Conservation (phyloP, 2,329 filamentous ascomycete species). For the Chaetomium sp. region DNA sequence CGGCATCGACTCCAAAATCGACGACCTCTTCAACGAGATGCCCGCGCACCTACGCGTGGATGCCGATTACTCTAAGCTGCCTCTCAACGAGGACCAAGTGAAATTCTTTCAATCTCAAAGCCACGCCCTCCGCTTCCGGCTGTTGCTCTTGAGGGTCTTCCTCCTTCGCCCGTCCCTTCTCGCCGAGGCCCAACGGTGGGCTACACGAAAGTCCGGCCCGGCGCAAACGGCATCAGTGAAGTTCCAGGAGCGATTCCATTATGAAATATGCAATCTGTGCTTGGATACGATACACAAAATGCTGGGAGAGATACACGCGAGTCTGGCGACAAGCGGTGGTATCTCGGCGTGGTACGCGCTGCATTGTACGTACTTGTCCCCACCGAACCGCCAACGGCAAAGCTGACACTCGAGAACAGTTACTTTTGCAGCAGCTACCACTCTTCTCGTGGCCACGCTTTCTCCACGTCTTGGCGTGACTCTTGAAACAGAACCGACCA, state of each 20-base stretch:
- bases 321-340: neutral
- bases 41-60: conserved; percentile 21
- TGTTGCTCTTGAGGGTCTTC: conserved; percentile 20
- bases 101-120: conserved; percentile 19
- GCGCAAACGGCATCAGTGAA: conserved; percentile 7
- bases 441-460: conserved; percentile 29
- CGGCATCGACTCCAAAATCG: conserved; percentile 25
- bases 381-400: neutral
- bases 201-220: neutral
- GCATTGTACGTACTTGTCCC: conserved; percentile 21
- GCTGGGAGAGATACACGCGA: conserved; percentile 23
- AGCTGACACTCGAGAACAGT: conserved; percentile 13
- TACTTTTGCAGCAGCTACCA: conserved; percentile 26
- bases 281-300: conserved; percentile 23
- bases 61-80: conserved; percentile 18
- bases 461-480: conserved; percentile 24
- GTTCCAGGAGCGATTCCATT: conserved; percentile 22
- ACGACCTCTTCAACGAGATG: conserved; percentile 19
- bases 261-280: conserved; percentile 24
- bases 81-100: conserved; percentile 10
- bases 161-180: conserved; percentile 28
- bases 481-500: conserved; percentile 22
- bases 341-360: conserved; percentile 30
- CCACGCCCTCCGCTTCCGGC: conserved; percentile 17
- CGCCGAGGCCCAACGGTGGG: conserved; percentile 26